These are phyloP conservation scores for Arachis stenosperma DNA, from an alignment of 306 rosid genomes.

Conservation along the genomic window DNA sequence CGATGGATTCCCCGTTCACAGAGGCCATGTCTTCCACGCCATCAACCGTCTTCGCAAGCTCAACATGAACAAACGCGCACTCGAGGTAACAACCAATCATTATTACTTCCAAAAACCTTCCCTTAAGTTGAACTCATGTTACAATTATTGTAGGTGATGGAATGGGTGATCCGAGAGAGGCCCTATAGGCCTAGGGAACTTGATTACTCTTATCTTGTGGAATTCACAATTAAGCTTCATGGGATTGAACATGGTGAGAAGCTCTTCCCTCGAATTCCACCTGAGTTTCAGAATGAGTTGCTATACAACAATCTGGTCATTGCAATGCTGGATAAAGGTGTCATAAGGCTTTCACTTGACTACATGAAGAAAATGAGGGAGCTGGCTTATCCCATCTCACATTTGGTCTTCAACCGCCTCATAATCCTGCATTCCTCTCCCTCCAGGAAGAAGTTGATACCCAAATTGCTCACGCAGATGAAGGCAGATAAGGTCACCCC, in stretches of 20 bases:
- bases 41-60: slow-evolving; percentile 90
- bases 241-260: slow-evolving; percentile 85
- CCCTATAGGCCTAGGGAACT: slow-evolving; percentile 79
- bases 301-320: slow-evolving; percentile 87
- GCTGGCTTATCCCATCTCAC: slow-evolving; percentile 70
- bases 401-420: slow-evolving; percentile 87
- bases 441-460: slow-evolving; percentile 59
- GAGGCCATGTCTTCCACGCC: slow-evolving; percentile 80
- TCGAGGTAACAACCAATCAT: slow-evolving; percentile 54
- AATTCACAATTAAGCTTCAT: slow-evolving; percentile 75
- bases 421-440: slow-evolving; percentile 74
- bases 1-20: slow-evolving; percentile 79
- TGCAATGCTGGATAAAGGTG: slow-evolving; percentile 85
- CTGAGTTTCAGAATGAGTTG: slow-evolving; percentile 83
- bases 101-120: not conserved
- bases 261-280: slow-evolving; percentile 64
- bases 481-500: slow-evolving; percentile 78
- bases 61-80: slow-evolving; percentile 77
- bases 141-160: slow-evolving; percentile 68
- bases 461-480: slow-evolving; percentile 76
- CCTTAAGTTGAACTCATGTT: not conserved
- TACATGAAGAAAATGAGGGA: slow-evolving; percentile 95
- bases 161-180: slow-evolving; percentile 90
- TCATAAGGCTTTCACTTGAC: slow-evolving; percentile 72
- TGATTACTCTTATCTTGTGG: slow-evolving; percentile 86